Conservation (phyloP, 768 basidiomycete genomes). For the Trametes villosa region DNA sequence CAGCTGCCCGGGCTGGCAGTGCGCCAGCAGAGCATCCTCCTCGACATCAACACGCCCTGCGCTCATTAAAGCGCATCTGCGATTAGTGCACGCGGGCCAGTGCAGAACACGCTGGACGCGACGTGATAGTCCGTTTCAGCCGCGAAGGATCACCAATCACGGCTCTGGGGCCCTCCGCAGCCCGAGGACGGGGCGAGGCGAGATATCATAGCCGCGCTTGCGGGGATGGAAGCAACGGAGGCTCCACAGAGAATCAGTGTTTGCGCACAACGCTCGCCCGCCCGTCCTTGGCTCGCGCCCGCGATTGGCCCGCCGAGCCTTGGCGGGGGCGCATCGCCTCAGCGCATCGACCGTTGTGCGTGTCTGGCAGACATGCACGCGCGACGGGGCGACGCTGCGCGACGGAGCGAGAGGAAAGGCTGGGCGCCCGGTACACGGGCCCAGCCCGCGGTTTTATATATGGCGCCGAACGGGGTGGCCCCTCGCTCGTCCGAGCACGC, state of each 20-base stretch:
- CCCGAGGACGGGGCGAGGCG: not conserved
- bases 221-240: slow-evolving; percentile 1
- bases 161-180: slow-evolving; percentile 7
- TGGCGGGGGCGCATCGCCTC: slow-evolving; percentile 16
- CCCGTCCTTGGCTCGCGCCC: slow-evolving; percentile 17
- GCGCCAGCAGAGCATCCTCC: not conserved
- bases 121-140: not conserved
- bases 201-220: slow-evolving; percentile 15
- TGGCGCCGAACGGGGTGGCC: not conserved
- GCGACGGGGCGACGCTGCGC: not conserved
- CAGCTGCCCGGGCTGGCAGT: not conserved
- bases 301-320: slow-evolving; percentile 18
- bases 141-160: not conserved
- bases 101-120: too few relatives aligned
- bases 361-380: not conserved
- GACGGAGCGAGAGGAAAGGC: slow-evolving; percentile 2
- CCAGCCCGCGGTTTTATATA: slow-evolving; percentile 14
- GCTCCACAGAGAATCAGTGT: slow-evolving; percentile 8
- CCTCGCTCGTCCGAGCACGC: slow-evolving; percentile 20
- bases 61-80: not conserved
- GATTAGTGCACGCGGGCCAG: not conserved
- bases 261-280: not conserved
- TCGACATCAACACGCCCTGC: not conserved
- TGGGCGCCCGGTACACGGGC: slow-evolving; percentile 6
- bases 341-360: not conserved